Evolutionary conservation across 257 asterid species (phyloP), one percentile per base, ranked within the genome.

Genomic region (Nicotiana tomentosiformis): DNA sequence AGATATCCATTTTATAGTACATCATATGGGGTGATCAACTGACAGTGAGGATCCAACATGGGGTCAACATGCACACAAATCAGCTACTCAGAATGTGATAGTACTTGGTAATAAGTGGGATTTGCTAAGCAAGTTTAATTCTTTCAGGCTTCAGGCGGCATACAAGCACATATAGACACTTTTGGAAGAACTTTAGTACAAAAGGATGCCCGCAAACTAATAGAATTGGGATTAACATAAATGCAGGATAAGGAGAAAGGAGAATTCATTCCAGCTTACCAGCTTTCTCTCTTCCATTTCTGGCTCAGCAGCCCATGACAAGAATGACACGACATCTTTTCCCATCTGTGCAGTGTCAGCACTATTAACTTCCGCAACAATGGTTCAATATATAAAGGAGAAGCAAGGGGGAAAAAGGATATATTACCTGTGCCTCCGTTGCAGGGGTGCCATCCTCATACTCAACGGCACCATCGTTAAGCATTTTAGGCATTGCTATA

Each of bases 281-380:
- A 91, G 91, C 77, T 92, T 92, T 30, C 95, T 90, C 84, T 92
- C 97, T 82, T 93, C 97, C 97, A 93, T 93, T 83, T 91, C 94
- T 61, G 97, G 95, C 83, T 93, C 97, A 20, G 97, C 95, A 66
- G 97, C 94, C 95, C 97, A 91, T 3, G 95, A 85, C 89, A 93
- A 82, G 85, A 93, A 91, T 30, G 92, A 77, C 30, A 93, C 97
- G 20, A 93, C 88, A 84, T 91, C 95, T 86, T 90, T 91, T 79
- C 94, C 97, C 95, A 93, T 91, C 97, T 90, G 87, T 67, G 51
- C 30, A 67, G 10, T 77, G 35, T 23, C 57, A 14, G 23, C 83
- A 70, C 46, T 64, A 29, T 29, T 17, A 66, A 18, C 84, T 51
- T 32, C 66, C 1, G 0, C 35, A 26, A 26, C 60, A 12, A 66